Conservation (phyloP, 352 stramenopile species). For the Phytophthora citricola region DNA sequence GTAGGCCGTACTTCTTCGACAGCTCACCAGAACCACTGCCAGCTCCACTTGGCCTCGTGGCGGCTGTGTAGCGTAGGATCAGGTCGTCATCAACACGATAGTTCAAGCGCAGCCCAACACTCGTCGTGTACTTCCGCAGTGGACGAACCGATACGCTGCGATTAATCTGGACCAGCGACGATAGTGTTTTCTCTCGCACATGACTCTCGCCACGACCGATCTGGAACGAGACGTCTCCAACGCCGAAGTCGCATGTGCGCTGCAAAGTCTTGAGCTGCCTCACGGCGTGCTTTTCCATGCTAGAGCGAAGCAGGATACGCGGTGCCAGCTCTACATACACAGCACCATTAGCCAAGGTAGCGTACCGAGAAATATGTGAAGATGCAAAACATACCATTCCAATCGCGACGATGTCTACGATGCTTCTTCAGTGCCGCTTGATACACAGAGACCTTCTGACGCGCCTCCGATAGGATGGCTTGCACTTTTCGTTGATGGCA, state of each 20-base stretch:
- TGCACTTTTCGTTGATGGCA: constrained; percentile 38
- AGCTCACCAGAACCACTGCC: constrained; percentile 38
- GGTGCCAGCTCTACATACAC: neutral
- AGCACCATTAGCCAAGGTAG: neutral
- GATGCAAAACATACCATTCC: constrained; percentile 12
- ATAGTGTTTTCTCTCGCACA: constrained; percentile 20
- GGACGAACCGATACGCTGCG: constrained; percentile 17
- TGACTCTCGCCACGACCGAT: constrained; percentile 23
- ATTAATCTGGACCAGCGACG: constrained; percentile 27
- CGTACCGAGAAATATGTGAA: neutral
- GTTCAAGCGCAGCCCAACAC: constrained; percentile 48
- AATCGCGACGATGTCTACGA: neutral
- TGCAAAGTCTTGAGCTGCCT: constrained; percentile 16
- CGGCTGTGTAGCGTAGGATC: constrained; percentile 67
- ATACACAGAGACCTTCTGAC: constrained; percentile 30
- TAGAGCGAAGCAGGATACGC: constrained; percentile 12
- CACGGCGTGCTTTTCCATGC: constrained; percentile 17
- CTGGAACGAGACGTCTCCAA: constrained; percentile 19
- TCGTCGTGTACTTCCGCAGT: constrained; percentile 41
- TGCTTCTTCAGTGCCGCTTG: constrained; percentile 23
- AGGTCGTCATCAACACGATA: constrained; percentile 67
- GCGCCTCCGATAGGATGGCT: constrained; percentile 39
- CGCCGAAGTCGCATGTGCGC: neutral
- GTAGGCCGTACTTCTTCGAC: constrained; percentile 25
- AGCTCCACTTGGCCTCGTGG: constrained; percentile 36